These are phyloP conservation scores for Syzygium aromaticum DNA, from an alignment of 345 rosid genomes.

Conservation along the genomic window DNA sequence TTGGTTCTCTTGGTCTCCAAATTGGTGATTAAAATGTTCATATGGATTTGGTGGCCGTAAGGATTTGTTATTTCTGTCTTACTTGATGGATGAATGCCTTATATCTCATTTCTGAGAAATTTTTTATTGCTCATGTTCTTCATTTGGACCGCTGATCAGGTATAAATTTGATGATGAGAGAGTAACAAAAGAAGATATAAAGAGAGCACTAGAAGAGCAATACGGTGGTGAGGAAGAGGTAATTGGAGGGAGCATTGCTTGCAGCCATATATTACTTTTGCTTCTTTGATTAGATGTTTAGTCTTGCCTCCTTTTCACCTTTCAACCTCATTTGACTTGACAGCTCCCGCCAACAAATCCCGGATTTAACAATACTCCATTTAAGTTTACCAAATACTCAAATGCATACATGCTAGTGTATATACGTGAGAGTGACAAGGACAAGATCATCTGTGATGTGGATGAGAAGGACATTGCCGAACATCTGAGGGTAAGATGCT, in stretches of 20 bases:
- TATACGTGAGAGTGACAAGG: conserved; percentile 94
- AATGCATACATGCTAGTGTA: conserved; percentile 99
- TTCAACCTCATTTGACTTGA: conserved; percentile 10
- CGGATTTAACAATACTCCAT: conserved; percentile 87
- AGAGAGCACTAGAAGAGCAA: conserved; percentile 94
- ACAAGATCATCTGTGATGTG: conserved; percentile 90
- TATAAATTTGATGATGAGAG: conserved; percentile 97
- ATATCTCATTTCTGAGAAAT: not conserved
- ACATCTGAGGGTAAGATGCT: conserved; percentile 74
- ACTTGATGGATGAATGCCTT: not conserved
- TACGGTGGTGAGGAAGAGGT: conserved; percentile 99
- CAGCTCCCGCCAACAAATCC: conserved; percentile 92
- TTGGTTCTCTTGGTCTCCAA: not conserved
- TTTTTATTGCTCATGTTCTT: not conserved
- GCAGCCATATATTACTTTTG: not conserved
- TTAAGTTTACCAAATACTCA: conserved; percentile 86
- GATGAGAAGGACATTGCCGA: conserved; percentile 97
- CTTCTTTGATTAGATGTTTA: not conserved
- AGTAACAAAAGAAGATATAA: conserved; percentile 89
- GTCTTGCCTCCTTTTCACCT: conserved; percentile 8
- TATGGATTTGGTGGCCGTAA: not conserved
- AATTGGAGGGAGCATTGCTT: conserved; percentile 1
- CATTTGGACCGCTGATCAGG: conserved; percentile 31
- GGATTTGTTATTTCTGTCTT: not conserved
- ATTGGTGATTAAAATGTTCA: not conserved